Percentiles rank a stretch among this genome's conserved stretches.
Evolutionary conservation across 495 filamentous ascomycete genomes (phyloP).

Genomic region (Penicillium salamii): DNA sequence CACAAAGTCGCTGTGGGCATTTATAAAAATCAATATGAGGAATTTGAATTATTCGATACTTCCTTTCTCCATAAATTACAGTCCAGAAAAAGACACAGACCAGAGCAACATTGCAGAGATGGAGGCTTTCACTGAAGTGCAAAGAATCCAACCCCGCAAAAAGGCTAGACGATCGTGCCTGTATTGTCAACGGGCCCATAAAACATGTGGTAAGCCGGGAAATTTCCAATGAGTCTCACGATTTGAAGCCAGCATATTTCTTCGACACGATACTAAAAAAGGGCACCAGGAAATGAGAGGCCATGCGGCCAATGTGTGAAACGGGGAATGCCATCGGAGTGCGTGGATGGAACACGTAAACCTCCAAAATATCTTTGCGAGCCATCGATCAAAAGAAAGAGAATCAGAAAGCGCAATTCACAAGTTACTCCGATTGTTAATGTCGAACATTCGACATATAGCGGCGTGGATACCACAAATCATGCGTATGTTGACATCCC

Average conservation of each 20-base stretch:
- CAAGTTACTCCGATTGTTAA: too few species aligned
- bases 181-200: constrained; percentile 8
- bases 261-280: not conserved
- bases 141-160: not conserved
- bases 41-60: too few species aligned
- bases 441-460: too few species aligned
- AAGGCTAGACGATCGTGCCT: constrained; percentile 10
- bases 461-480: too few species aligned
- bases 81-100: too few species aligned
- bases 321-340: constrained; percentile 4
- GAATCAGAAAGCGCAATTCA: too few species aligned
- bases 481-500: too few species aligned
- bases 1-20: not conserved
- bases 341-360: constrained; percentile 13
- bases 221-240: not conserved
- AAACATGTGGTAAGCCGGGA: constrained; percentile 8
- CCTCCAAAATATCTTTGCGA: constrained; percentile 9
- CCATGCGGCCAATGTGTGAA: constrained; percentile 9
- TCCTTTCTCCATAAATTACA: too few species aligned
- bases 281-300: constrained; percentile 7
- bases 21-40: not conserved
- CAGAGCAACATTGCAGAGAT: not conserved
- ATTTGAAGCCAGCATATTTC: not conserved
- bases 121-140: not conserved
- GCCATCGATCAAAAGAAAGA: too few species aligned